These are phyloP conservation scores for Barbatosphaeria neglecta DNA, from an alignment of 495 filamentous ascomycete species.

Conservation along the genomic window DNA sequence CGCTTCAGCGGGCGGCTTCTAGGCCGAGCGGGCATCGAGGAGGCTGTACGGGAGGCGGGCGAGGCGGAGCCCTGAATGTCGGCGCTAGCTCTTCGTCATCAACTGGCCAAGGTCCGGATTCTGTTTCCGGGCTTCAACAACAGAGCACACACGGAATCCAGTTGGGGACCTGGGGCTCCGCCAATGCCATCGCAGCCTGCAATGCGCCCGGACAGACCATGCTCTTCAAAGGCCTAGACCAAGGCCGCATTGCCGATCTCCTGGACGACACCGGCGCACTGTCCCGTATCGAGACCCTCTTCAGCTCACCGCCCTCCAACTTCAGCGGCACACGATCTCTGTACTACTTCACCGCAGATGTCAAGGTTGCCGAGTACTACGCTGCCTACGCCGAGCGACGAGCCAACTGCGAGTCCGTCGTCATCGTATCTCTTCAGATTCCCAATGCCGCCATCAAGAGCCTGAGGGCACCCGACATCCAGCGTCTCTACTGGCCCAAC, in stretches of 20 bases:
- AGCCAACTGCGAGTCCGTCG: conserved; percentile 1
- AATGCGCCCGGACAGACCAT: conserved; percentile 1
- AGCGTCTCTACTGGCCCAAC: conserved; percentile 3
- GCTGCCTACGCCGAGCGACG: conserved; percentile 9
- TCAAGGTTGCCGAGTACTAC: conserved; percentile 5
- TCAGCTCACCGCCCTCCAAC: conserved; percentile 4
- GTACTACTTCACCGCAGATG: conserved; percentile 4
- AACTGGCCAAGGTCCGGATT: too few relatives aligned
- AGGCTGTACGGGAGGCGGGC: too few relatives aligned
- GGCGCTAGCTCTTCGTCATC: too few relatives aligned
- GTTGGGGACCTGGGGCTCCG: not conserved
- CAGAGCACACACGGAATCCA: too few relatives aligned
- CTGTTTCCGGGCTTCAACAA: too few relatives aligned
- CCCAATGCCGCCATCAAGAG: conserved; percentile 8
- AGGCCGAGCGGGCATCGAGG: too few relatives aligned
- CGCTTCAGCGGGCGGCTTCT: too few relatives aligned
- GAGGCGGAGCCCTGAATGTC: too few relatives aligned
- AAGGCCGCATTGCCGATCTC: conserved; percentile 5
- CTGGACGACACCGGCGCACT: conserved; percentile 4
- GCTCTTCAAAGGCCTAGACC: conserved; percentile 7
- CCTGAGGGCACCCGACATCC: not conserved
- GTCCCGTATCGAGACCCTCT: conserved; percentile 3
- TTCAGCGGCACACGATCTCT: conserved; percentile 3
- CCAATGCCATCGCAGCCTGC: not conserved
- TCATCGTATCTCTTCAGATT: conserved; percentile 4